Evolutionary conservation across 2,329 filamentous ascomycete species (phyloP), one percentile per base, ranked within the genome.

Genomic region (Arachnomyces sp.): DNA sequence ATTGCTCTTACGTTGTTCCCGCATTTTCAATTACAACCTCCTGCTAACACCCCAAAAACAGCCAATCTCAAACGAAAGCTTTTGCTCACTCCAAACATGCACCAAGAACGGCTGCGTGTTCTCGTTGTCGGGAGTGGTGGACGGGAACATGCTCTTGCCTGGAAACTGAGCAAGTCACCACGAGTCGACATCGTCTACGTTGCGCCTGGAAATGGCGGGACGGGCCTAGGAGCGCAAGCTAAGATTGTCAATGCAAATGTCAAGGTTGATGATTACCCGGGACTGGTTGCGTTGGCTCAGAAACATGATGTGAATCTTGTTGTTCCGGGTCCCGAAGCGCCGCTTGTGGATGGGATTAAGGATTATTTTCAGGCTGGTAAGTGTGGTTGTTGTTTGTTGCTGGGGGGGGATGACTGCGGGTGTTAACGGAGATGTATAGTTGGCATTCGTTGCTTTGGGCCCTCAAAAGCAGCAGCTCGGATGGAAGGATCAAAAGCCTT

Each of bases 401-500:
- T 28, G 31, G 28, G 12, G 7, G 12, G 12, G 6, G 21, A 37
- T 15, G 4, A 9, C 40, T 40, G 25, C 34, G 12, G 7, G 38
- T 7, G 11, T 14, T 29, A 18, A 39, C 40, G 32, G 36, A 12
- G 7, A 25, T 39, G 6, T 39, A 35, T 44, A 72, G 82, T 76
- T 36, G 81, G 82, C 35, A 87, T 95, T 58, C 75, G 78, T 52
- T 83, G 80, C 63, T 96, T 95, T 57, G 92, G 90, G 2, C 92
- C 92, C 4, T 84, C 81, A 42, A 80, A 84, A 66, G 78, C 79
- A 36, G 90, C 92, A 15, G 89, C 92, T 13, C 77, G 78, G 33
- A 86, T 98, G 76, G 92, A 98, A 66, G 92, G 92, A 44, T 93
- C 86, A 68, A 98, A 98, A 72, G 86, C 90, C 8, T 96, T 93